phyloP scores from a whole-genome alignment of 371 early-diverging fungal species.

The Circinella umbellata region DNA sequence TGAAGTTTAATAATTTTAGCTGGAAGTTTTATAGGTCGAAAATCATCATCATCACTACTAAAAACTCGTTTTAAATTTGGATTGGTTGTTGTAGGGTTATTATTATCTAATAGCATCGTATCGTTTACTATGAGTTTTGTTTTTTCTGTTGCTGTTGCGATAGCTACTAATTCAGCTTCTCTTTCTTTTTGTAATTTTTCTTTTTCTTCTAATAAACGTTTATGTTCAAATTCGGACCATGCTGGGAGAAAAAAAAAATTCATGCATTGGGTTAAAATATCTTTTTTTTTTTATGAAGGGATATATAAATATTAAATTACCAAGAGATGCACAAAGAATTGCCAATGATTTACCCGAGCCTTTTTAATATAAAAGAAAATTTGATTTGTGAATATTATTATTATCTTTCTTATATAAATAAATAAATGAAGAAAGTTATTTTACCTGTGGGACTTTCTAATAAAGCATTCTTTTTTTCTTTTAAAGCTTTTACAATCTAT shows the following conservation, averaged over 20 bases:
- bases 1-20: conserved; percentile 20
- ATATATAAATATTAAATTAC: conserved; percentile 18
- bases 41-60: conserved; percentile 30
- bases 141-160: neutral
- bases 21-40: conserved; percentile 21
- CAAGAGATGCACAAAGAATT: conserved; percentile 56
- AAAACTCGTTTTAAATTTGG: neutral
- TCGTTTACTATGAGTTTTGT: neutral
- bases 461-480: conserved; percentile 53
- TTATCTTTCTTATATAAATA: neutral
- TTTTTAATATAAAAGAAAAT: conserved; percentile 7
- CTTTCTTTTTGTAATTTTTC: conserved; percentile 4
- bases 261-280: too few relatives aligned
- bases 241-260: too few relatives aligned
- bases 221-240: conserved; percentile 31
- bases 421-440: neutral
- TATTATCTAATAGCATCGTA: neutral
- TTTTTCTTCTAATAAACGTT: conserved; percentile 5
- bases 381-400: neutral
- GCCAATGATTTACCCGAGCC: conserved; percentile 67
- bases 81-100: neutral
- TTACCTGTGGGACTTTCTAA: conserved; percentile 67
- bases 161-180: neutral
- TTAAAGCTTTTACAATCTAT: conserved; percentile 58
- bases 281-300: neutral